Evolutionary conservation across 2,329 filamentous ascomycete species (phyloP).

Genomic region (Hypoxylon sp.): DNA sequence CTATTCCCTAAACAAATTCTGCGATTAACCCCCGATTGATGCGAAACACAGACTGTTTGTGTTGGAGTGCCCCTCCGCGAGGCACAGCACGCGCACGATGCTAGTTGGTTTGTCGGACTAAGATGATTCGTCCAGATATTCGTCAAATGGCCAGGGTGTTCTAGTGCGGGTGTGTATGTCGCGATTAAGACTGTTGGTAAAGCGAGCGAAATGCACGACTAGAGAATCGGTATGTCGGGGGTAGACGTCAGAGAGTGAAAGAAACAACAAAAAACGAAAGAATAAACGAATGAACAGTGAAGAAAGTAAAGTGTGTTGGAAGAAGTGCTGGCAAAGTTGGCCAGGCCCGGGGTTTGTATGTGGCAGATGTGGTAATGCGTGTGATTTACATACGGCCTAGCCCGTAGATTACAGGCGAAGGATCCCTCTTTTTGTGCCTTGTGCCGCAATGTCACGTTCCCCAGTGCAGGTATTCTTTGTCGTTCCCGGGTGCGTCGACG

Average conservation of each 20-base stretch:
- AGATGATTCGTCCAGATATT: slow-evolving; percentile 5
- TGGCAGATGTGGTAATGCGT: slow-evolving; percentile 15
- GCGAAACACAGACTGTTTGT: slow-evolving; percentile 17
- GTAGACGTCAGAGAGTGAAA: slow-evolving; percentile 1
- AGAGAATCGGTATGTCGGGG: slow-evolving; percentile 4
- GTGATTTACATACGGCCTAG: slow-evolving; percentile 9
- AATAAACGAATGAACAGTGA: slow-evolving; percentile 27
- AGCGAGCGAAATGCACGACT: slow-evolving; percentile 41
- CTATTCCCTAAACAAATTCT: slow-evolving; percentile 3
- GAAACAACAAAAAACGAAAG: slow-evolving; percentile 24
- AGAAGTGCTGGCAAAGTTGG: slow-evolving; percentile 19
- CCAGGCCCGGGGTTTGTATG: slow-evolving; percentile 9
- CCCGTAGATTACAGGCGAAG: slow-evolving; percentile 17
- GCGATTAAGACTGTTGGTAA: slow-evolving; percentile 14
- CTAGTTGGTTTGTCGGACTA: slow-evolving; percentile 7
- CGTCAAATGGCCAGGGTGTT: slow-evolving; percentile 11
- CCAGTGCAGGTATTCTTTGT: slow-evolving; percentile 7
- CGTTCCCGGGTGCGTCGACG: slow-evolving; percentile 1
- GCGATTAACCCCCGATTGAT: slow-evolving; percentile 12
- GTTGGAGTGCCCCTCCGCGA: slow-evolving; percentile 3
- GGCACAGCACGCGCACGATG: slow-evolving; percentile 6
- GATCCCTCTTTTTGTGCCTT: slow-evolving; percentile 16
- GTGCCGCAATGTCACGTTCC: slow-evolving; percentile 17
- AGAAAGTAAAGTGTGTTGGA: slow-evolving; percentile 22
- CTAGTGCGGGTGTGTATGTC: background rate